phyloP scores from a whole-genome alignment of 1,139 yeast genomes.

The Protomyces lactucae-debilis region DNA sequence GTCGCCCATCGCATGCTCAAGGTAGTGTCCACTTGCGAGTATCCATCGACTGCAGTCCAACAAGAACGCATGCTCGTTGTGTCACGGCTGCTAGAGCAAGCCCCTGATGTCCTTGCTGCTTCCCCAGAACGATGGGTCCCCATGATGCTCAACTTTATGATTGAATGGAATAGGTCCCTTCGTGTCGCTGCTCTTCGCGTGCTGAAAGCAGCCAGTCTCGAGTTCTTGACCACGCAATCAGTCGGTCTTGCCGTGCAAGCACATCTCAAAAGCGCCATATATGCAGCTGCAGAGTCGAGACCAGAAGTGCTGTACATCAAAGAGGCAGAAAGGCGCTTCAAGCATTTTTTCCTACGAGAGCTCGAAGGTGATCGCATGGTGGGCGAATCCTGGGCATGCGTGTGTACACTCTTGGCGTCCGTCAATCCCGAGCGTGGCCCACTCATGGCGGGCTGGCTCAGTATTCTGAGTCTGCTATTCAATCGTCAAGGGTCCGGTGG shows the following conservation, averaged over 20 bases:
- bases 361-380: constrained; percentile 31
- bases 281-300: background rate
- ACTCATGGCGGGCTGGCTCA: constrained; percentile 31
- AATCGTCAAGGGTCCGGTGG: constrained; percentile 27
- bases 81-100: constrained; percentile 22
- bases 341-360: constrained; percentile 24
- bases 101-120: constrained; percentile 14
- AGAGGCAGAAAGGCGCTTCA: constrained; percentile 24
- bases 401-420: constrained; percentile 29
- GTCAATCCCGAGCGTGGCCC: constrained; percentile 31
- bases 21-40: constrained; percentile 2
- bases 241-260: constrained; percentile 18
- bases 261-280: constrained; percentile 10
- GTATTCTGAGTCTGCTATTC: constrained; percentile 29
- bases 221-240: background rate
- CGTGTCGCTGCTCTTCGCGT: constrained; percentile 3
- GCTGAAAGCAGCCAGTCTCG: background rate
- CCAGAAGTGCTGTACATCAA: constrained; percentile 11
- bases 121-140: constrained; percentile 9
- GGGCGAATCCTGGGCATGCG: constrained; percentile 31
- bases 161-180: background rate
- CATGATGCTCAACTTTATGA: constrained; percentile 1
- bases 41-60: constrained; percentile 25
- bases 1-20: constrained; percentile 23
- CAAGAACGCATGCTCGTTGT: constrained; percentile 26